Evolutionary conservation across 2,329 filamentous ascomycete species (phyloP).

Genomic region (Atkinsonella hypoxylon): DNA sequence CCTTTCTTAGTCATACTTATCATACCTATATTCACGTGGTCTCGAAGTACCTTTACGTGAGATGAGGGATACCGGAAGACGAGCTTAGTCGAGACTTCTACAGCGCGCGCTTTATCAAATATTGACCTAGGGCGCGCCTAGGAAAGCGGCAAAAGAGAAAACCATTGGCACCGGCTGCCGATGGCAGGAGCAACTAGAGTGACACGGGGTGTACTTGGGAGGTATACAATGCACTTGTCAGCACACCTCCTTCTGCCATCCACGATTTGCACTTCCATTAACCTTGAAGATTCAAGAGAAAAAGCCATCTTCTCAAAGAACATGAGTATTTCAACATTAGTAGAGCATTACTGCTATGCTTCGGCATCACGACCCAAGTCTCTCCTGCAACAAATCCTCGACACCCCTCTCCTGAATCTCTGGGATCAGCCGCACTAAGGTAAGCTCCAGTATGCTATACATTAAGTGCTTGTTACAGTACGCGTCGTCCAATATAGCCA

Average conservation of each 20-base stretch:
- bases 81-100: neutral
- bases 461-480: conserved; percentile 92
- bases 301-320: neutral
- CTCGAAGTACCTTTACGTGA: neutral
- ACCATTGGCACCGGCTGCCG: conserved; percentile 1
- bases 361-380: conserved; percentile 31
- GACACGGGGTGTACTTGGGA: neutral
- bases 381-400: conserved; percentile 60
- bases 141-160: neutral
- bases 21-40: neutral
- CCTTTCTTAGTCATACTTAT: neutral
- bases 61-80: neutral
- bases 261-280: neutral
- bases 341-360: neutral
- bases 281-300: neutral
- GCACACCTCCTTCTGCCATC: neutral
- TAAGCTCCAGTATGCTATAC: conserved; percentile 68
- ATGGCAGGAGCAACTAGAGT: neutral
- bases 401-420: conserved; percentile 66
- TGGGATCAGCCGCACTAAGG: conserved; percentile 73
- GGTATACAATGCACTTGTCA: neutral
- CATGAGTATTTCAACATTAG: neutral
- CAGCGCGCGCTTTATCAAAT: neutral
- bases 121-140: neutral
- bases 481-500: conserved; percentile 65